phyloP scores from a whole-genome alignment of 2,329 filamentous ascomycete genomes.

The Hirsutella thompsonii region DNA sequence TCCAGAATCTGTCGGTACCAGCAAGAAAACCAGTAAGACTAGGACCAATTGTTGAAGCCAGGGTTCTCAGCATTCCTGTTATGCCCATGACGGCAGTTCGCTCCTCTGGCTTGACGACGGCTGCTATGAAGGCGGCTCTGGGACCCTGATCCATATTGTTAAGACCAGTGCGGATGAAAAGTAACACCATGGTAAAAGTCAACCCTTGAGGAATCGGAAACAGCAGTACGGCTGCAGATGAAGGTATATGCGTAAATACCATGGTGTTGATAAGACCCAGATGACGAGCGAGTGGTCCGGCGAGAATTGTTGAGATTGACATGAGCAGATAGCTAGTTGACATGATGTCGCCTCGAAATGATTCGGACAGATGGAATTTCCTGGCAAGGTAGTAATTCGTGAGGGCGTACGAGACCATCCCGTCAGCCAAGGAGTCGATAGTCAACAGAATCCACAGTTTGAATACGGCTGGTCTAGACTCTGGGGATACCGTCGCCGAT shows the following conservation, averaged over 20 bases:
- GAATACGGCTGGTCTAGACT: conserved; percentile 46
- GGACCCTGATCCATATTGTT: conserved; percentile 62
- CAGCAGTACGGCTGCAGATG: conserved; percentile 44
- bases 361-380: conserved; percentile 42
- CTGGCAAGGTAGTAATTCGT: conserved; percentile 46
- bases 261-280: conserved; percentile 53
- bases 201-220: conserved; percentile 43
- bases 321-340: conserved; percentile 41
- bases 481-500: conserved; percentile 41
- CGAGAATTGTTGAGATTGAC: conserved; percentile 40
- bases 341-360: conserved; percentile 45
- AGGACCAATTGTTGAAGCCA: conserved; percentile 42
- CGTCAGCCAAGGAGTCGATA: conserved; percentile 52
- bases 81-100: conserved; percentile 61
- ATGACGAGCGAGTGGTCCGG: conserved; percentile 41
- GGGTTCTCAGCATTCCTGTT: conserved; percentile 44
- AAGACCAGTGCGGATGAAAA: conserved; percentile 46
- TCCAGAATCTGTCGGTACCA: conserved; percentile 40
- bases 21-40: conserved; percentile 43
- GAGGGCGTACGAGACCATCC: conserved; percentile 46
- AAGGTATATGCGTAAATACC: conserved; percentile 50
- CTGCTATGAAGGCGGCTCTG: conserved; percentile 51
- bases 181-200: conserved; percentile 36
- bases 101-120: conserved; percentile 51
- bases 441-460: conserved; percentile 52